phyloP scores from a whole-genome alignment of 2,329 filamentous ascomycete species.

The Penicillium fuscoglaucum region DNA sequence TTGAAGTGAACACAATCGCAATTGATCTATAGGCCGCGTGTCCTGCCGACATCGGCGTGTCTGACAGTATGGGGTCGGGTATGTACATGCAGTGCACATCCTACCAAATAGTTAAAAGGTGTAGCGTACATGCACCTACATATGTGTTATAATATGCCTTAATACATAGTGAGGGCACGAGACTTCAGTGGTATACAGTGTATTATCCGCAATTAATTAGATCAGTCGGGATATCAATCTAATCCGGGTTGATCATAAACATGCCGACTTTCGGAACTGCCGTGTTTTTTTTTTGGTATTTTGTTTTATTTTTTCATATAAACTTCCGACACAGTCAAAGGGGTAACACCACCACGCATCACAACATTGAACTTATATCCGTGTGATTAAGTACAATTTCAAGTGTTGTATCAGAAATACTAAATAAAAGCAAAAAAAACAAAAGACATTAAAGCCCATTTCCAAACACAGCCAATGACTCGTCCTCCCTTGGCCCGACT shows the following conservation, averaged over 20 bases:
- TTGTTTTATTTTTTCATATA: neutral
- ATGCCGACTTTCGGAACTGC: constrained; percentile 12
- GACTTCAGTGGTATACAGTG: neutral
- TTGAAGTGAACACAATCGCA: neutral
- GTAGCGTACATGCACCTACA: neutral
- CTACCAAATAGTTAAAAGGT: neutral
- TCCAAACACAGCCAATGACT: constrained; percentile 23
- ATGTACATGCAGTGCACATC: constrained; percentile 20
- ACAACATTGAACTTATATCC: neutral
- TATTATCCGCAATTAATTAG: constrained; percentile 4
- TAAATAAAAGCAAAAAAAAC: neutral
- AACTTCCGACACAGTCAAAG: neutral
- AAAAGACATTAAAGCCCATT: neutral
- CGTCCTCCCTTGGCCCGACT: constrained; percentile 36
- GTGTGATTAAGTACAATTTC: neutral
- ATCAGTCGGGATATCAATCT: constrained; percentile 13
- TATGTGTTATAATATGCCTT: neutral
- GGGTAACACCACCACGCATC: constrained; percentile 1
- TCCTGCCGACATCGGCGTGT: constrained; percentile 19
- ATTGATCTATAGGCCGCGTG: neutral
- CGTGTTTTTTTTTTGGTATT: neutral
- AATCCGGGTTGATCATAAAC: neutral
- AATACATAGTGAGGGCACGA: neutral
- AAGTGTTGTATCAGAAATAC: neutral
- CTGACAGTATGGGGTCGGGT: constrained; percentile 11